phyloP scores from a whole-genome alignment of 129 eudicot genomes.

The Chrysanthemum makinoi region DNA sequence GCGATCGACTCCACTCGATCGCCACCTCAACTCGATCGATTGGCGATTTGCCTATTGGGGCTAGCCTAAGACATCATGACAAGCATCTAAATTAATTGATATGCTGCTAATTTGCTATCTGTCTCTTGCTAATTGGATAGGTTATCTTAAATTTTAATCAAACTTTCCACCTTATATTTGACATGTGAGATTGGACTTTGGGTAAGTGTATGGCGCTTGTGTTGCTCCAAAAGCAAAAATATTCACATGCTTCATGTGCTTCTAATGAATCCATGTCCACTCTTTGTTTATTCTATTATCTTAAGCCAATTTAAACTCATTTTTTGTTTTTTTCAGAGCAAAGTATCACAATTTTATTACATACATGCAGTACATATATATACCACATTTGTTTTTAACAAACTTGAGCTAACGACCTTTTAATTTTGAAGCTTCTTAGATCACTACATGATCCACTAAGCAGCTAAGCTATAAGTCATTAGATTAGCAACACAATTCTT shows the following conservation, averaged over 20 bases:
- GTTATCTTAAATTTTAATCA: slow-evolving; percentile 12
- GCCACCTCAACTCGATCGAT: too few relatives aligned
- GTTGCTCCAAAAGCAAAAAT: slow-evolving; percentile 9
- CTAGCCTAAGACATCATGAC: too few relatives aligned
- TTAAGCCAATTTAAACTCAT: background rate
- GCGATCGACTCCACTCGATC: too few relatives aligned
- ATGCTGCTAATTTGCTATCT: background rate
- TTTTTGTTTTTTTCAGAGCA: background rate
- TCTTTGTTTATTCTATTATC: too few relatives aligned
- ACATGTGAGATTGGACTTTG: background rate
- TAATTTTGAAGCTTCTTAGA: too few relatives aligned
- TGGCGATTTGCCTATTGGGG: too few relatives aligned
- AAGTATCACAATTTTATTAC: background rate
- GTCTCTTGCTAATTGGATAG: background rate
- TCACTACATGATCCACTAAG: too few relatives aligned
- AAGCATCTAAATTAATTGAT: background rate
- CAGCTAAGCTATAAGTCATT: too few relatives aligned
- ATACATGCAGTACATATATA: too few relatives aligned
- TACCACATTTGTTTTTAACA: too few relatives aligned
- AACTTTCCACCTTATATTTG: slow-evolving; percentile 7
- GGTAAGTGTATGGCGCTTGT: background rate
- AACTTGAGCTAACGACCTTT: too few relatives aligned
- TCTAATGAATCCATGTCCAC: background rate
- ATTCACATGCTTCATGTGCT: background rate
- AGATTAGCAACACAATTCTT: too few relatives aligned